Evolutionary conservation across 1,284 basidiomycete genomes (phyloP).

Genomic region (Moniliophthora roreri): DNA sequence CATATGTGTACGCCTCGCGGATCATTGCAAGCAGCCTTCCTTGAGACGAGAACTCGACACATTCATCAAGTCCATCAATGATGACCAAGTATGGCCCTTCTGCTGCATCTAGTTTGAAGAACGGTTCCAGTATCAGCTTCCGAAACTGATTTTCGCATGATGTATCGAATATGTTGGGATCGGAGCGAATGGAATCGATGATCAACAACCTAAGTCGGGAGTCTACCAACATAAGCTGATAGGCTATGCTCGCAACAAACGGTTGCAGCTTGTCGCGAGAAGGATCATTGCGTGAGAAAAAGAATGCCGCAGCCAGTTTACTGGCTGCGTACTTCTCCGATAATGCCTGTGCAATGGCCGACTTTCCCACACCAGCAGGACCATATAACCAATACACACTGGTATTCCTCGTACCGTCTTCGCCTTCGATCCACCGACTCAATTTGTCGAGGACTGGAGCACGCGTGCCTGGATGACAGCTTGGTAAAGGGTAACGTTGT

Average conservation of each 20-base stretch:
- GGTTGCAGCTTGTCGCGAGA: too few species aligned
- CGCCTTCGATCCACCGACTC: not conserved
- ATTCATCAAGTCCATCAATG: constrained; percentile 2
- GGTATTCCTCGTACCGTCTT: too few species aligned
- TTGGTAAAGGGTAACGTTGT: constrained; percentile 12
- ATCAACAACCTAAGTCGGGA: not conserved
- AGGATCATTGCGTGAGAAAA: too few species aligned
- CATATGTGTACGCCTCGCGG: too few species aligned
- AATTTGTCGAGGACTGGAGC: not conserved
- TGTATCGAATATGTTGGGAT: not conserved
- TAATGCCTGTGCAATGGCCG: too few species aligned
- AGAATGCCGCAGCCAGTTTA: too few species aligned
- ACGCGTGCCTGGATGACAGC: constrained; percentile 7
- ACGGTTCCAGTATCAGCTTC: not conserved
- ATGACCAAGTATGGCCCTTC: not conserved
- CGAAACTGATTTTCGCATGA: not conserved
- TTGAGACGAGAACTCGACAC: not conserved
- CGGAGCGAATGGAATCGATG: not conserved
- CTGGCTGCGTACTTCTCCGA: too few species aligned
- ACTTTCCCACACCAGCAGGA: too few species aligned
- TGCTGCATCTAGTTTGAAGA: not conserved
- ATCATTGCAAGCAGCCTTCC: not conserved
- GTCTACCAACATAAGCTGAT: too few species aligned
- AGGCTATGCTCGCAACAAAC: too few species aligned
- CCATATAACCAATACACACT: too few species aligned